A percentile compares a stretch with the other conserved stretches of the same genome.
Conservation (phyloP, 148 eudicot species). For the Rhododendron henanense region DNA sequence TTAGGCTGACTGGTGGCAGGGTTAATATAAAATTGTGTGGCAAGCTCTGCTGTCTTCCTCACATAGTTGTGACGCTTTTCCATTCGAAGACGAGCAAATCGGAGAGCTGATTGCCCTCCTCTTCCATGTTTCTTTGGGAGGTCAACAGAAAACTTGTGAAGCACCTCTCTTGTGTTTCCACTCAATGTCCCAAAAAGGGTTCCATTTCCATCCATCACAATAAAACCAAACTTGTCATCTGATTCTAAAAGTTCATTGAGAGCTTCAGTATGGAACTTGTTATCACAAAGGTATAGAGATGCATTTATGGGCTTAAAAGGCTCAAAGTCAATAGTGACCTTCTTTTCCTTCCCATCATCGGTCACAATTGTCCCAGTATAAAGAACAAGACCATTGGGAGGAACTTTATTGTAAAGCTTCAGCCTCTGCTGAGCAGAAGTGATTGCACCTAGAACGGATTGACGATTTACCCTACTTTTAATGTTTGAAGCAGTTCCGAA, state of each 20-base stretch:
- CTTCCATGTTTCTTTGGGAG: conserved; percentile 32
- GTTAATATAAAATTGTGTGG: conserved; percentile 25
- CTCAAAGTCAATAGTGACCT: conserved; percentile 29
- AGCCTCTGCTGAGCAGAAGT: conserved; percentile 33
- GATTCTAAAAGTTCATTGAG: conserved; percentile 27
- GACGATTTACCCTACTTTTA: conserved; percentile 30
- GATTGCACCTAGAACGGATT: conserved; percentile 25
- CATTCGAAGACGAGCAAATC: conserved; percentile 33
- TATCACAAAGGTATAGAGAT: conserved; percentile 27
- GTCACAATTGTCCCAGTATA: conserved; percentile 27
- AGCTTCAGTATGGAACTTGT: conserved; percentile 30
- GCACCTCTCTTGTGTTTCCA: conserved; percentile 29
- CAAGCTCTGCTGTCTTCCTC: conserved; percentile 31
- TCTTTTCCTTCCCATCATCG: conserved; percentile 28
- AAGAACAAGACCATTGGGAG: conserved; percentile 29
- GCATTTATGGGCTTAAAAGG: conserved; percentile 28
- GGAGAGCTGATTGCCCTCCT: conserved; percentile 33
- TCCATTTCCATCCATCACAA: conserved; percentile 31
- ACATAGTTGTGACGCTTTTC: conserved; percentile 34
- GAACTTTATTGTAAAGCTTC: conserved; percentile 28
- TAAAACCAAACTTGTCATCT: conserved; percentile 29
- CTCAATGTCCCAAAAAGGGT: conserved; percentile 31
- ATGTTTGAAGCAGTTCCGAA: conserved; percentile 30
- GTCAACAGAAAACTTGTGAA: conserved; percentile 28
- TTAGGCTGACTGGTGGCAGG: conserved; percentile 34